Conservation (phyloP, 116 monocot species). For the Papilionanthe hybrid region DNA sequence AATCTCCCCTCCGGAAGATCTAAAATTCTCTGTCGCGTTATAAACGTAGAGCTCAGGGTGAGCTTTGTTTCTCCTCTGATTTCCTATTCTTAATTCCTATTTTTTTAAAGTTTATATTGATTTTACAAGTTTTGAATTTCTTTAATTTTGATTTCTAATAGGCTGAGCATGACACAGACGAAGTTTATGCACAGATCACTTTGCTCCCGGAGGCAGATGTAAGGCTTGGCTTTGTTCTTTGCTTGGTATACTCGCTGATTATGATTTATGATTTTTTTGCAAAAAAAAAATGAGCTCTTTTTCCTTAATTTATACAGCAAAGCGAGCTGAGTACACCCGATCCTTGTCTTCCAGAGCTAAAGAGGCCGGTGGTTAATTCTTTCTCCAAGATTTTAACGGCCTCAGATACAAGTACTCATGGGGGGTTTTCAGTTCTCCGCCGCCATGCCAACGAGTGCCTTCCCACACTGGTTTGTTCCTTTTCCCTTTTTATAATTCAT, state of each 20-base stretch:
- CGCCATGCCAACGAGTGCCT: slow-evolving; percentile 26
- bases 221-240: slow-evolving; percentile 15
- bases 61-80: neutral
- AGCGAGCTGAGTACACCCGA: slow-evolving; percentile 11
- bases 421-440: slow-evolving; percentile 26
- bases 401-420: slow-evolving; percentile 25
- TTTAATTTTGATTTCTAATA: slow-evolving; percentile 2
- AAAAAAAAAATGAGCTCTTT: neutral
- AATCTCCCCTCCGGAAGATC: slow-evolving; percentile 21
- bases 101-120: neutral
- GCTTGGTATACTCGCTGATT: neutral
- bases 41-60: slow-evolving; percentile 40
- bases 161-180: slow-evolving; percentile 82
- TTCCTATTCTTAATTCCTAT: neutral
- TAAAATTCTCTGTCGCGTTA: slow-evolving; percentile 48
- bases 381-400: slow-evolving; percentile 27
- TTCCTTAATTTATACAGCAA: slow-evolving; percentile 14
- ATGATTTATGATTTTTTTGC: neutral
- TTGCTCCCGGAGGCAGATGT: slow-evolving; percentile 68
- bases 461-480: slow-evolving; percentile 18
- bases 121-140: neutral
- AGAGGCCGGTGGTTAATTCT: slow-evolving; percentile 14
- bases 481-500: neutral
- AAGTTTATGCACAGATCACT: slow-evolving; percentile 75
- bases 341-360: neutral